Evolutionary conservation across 1,284 basidiomycete species (phyloP).

Genomic region (Ceratobasidium sp.): DNA sequence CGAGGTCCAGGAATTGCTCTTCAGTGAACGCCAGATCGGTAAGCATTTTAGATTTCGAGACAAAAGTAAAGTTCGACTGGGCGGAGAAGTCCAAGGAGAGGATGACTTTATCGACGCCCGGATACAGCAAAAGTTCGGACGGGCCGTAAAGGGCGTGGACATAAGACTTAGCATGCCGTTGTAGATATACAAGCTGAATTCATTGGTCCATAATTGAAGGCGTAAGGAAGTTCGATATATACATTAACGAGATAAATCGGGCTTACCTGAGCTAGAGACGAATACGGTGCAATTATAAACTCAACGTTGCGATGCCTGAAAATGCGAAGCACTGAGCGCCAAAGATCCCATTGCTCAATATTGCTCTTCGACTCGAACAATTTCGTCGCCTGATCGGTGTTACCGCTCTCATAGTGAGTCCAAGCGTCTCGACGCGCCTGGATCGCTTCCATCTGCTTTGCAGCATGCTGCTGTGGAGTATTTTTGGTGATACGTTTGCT

Average conservation of each 20-base stretch:
- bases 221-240: conserved; percentile 3
- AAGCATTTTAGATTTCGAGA: conserved; percentile 83
- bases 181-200: conserved; percentile 87
- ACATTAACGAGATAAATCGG: conserved; percentile 25
- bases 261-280: conserved; percentile 89
- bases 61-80: conserved; percentile 81
- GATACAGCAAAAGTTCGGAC: conserved; percentile 90
- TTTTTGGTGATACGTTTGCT: conserved; percentile 65
- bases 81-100: conserved; percentile 81
- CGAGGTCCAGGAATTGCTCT: conserved; percentile 95
- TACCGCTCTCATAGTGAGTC: conserved; percentile 88
- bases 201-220: neutral
- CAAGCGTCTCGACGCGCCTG: conserved; percentile 84
- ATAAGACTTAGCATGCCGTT: conserved; percentile 92
- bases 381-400: conserved; percentile 86
- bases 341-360: conserved; percentile 85
- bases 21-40: conserved; percentile 79
- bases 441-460: conserved; percentile 65
- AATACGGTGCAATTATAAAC: conserved; percentile 95
- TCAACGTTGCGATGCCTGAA: conserved; percentile 97
- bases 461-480: conserved; percentile 64
- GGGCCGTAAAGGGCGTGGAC: conserved; percentile 95
- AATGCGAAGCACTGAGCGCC: conserved; percentile 90
- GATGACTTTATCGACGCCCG: conserved; percentile 91
- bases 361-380: conserved; percentile 79